These are phyloP conservation scores for Jasminum sambac DNA, from an alignment of 257 asterid species.

Conservation along the genomic window DNA sequence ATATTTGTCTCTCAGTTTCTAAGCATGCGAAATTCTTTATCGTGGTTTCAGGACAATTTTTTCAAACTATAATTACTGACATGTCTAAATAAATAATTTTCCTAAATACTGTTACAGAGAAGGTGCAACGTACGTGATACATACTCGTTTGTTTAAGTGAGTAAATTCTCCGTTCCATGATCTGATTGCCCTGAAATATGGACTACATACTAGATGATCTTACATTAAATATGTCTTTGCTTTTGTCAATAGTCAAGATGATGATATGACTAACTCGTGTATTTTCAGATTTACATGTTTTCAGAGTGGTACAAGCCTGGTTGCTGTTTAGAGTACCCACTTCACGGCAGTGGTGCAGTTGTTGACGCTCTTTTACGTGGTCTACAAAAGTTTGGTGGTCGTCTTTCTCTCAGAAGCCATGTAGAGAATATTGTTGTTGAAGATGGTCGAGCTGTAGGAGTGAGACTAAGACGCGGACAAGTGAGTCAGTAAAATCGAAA, in stretches of 20 bases:
- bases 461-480: conserved; percentile 83
- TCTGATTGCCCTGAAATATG: not conserved
- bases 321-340: conserved; percentile 83
- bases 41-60: too few relatives aligned
- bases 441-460: conserved; percentile 87
- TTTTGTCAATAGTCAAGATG: not conserved
- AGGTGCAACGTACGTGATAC: too few relatives aligned
- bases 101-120: too few relatives aligned
- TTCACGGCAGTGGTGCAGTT: conserved; percentile 86
- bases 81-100: too few relatives aligned
- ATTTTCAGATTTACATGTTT: conserved; percentile 83
- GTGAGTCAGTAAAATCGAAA: conserved; percentile 44
- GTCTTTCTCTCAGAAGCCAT: conserved; percentile 79
- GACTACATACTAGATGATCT: not conserved
- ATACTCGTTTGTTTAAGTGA: not conserved
- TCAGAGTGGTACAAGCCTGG: conserved; percentile 98
- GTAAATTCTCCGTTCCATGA: not conserved
- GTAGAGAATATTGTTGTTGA: conserved; percentile 81
- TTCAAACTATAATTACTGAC: too few relatives aligned
- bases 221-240: not conserved
- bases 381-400: conserved; percentile 78
- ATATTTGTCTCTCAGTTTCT: too few relatives aligned
- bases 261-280: not conserved
- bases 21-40: too few relatives aligned
- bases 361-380: conserved; percentile 89